Conservation (phyloP, 345 rosid species). For the Iberis pinnata region DNA sequence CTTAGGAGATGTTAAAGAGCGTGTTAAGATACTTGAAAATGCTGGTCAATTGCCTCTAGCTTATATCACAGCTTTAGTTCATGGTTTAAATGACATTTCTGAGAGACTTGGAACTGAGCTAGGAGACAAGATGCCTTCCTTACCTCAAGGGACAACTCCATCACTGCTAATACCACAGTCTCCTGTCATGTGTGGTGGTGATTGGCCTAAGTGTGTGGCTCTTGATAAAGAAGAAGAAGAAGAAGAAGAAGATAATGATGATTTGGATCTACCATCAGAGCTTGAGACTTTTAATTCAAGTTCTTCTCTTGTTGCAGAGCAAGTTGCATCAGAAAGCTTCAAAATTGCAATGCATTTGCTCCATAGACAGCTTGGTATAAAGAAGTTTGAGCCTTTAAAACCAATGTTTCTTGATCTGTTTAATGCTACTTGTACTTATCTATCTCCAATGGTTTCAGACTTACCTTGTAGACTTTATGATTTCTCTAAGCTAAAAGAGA, state of each 20-base stretch:
- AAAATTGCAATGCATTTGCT: slow-evolving; percentile 81
- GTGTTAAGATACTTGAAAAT: slow-evolving; percentile 68
- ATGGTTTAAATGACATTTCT: slow-evolving; percentile 65
- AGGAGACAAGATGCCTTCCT: slow-evolving; percentile 59
- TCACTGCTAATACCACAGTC: slow-evolving; percentile 69
- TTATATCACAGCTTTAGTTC: slow-evolving; percentile 60
- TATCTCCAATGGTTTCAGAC: slow-evolving; percentile 62
- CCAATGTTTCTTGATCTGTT: slow-evolving; percentile 60
- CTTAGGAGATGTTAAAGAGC: slow-evolving; percentile 72
- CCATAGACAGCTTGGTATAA: slow-evolving; percentile 72
- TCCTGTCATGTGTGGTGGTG: slow-evolving; percentile 64
- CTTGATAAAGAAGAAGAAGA: slow-evolving; percentile 68
- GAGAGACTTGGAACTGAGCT: slow-evolving; percentile 56
- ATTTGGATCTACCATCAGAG: slow-evolving; percentile 76
- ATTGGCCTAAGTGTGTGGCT: slow-evolving; percentile 57
- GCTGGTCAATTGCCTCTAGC: slow-evolving; percentile 84
- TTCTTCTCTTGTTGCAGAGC: slow-evolving; percentile 82
- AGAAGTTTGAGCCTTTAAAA: slow-evolving; percentile 55
- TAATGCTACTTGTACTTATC: slow-evolving; percentile 54
- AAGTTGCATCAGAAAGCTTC: slow-evolving; percentile 76
- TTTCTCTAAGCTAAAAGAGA: slow-evolving; percentile 84
- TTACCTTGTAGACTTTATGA: slow-evolving; percentile 70
- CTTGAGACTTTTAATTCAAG: slow-evolving; percentile 68
- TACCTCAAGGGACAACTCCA: slow-evolving; percentile 53
- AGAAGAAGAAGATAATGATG: slow-evolving; percentile 52